Percentiles rank a stretch among this genome's conserved stretches.
Evolutionary conservation across 2,329 filamentous ascomycete species (phyloP).

Genomic region (Leptographium flavum): DNA sequence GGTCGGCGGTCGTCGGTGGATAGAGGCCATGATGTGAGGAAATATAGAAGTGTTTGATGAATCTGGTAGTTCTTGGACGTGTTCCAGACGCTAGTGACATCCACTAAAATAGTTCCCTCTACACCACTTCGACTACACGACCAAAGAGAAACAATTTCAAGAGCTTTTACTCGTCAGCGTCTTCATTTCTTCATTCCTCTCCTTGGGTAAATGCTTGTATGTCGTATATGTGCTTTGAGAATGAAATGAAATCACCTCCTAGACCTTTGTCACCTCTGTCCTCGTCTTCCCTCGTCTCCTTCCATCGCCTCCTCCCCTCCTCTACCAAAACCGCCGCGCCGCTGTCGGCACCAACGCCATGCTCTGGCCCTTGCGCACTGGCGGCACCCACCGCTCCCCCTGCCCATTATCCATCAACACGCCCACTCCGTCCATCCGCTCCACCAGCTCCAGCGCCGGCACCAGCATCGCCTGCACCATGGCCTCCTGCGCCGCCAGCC

Average conservation of each 20-base stretch:
- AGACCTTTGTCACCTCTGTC: no score
- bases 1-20: conserved; percentile 7
- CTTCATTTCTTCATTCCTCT: no score
- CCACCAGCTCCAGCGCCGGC: conserved; percentile 16
- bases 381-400: conserved; percentile 2
- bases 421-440: conserved; percentile 18
- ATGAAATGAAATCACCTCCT: no score
- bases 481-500: conserved; percentile 7
- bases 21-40: neutral
- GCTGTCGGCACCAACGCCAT: neutral
- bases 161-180: neutral
- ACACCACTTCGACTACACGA: no score
- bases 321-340: conserved; percentile 9
- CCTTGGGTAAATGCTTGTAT: no score
- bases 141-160: no score
- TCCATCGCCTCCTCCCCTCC: no score
- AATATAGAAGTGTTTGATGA: neutral
- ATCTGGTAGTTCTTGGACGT: neutral
- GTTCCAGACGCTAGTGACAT: neutral
- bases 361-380: neutral
- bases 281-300: no score
- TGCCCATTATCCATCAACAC: conserved; percentile 12
- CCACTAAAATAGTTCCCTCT: no score
- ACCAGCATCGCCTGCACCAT: conserved; percentile 12
- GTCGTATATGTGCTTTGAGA: no score